Evolutionary conservation across 192 early-diverging fungal species (phyloP), one percentile per base, ranked within the genome.

Genomic region (Chytriomyces sp.): DNA sequence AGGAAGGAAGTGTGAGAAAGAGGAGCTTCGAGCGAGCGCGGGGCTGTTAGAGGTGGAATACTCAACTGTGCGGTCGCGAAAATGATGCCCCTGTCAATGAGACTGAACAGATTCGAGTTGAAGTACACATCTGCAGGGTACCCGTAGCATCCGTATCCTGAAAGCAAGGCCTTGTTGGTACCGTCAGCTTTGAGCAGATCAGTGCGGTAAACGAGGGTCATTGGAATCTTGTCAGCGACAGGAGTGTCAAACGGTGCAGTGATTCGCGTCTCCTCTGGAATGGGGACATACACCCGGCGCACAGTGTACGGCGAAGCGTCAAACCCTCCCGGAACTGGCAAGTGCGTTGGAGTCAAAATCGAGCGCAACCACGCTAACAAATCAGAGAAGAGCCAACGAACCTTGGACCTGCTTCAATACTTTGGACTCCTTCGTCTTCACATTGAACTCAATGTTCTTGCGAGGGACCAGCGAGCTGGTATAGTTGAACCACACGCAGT

Each of bases 51-150:
- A n/a, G n/a, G n/a, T n/a, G n/a, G n/a, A 17, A 78, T 79, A 28
- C 81, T 65, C 34, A 80, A 74, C 55, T 83, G 81, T 10, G 78
- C 78, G 8, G 77, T 72, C 8, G 74, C 77, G 63, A 75, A 83
- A 31, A 81, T 74, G 53, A 78, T 74, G n/a, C 81, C 81, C 26
- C 81, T 66, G 62, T 83, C 81, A 2, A 83, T 58, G 14, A 78
- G 60, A 17, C 73, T 74, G 14, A 82, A 30, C 5, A 68, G 57
- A 4, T 54, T 54, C 5, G 76, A 32, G 39, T 60, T 63, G 28
- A 75, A 83, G 5, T 59, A 69, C 2, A 76, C 72, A 44, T 78
- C 73, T 53, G 77, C 68, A 28, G 78, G 73, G 12, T 57, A 67
- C 6, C 77, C 78, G 58, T 80, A 79, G 8, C 64, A 58, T 12